These are phyloP conservation scores for Gelatoporia subvermispora DNA, from an alignment of 768 basidiomycete species.

Conservation along the genomic window DNA sequence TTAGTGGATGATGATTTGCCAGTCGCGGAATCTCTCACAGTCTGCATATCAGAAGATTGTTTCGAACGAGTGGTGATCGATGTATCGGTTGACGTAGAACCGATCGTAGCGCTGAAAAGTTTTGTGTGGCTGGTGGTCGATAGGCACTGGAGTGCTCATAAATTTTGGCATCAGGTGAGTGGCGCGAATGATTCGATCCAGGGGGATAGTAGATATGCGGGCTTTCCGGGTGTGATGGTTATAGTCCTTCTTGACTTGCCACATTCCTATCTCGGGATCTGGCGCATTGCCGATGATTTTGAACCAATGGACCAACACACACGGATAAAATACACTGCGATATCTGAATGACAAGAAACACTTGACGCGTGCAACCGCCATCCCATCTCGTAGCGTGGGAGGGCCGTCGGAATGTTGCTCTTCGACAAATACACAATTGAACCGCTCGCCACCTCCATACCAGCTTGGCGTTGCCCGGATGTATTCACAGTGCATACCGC, in stretches of 20 bases:
- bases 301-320: slow-evolving; percentile 2
- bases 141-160: slow-evolving; percentile 2
- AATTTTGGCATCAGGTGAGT: slow-evolving; percentile 20
- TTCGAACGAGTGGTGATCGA: slow-evolving; percentile 12
- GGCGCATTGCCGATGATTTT: slow-evolving; percentile 3
- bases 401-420: slow-evolving; percentile 10
- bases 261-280: slow-evolving; percentile 23
- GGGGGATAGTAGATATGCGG: not conserved
- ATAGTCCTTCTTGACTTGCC: slow-evolving; percentile 14
- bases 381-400: too few species aligned
- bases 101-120: slow-evolving; percentile 2
- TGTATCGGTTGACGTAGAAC: slow-evolving; percentile 11
- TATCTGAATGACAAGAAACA: slow-evolving; percentile 23
- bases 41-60: slow-evolving; percentile 8
- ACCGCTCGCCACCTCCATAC: slow-evolving; percentile 1
- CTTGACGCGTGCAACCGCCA: slow-evolving; percentile 11
- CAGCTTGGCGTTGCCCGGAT: slow-evolving; percentile 18
- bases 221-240: slow-evolving; percentile 17
- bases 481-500: slow-evolving; percentile 20
- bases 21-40: too few species aligned
- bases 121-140: not conserved
- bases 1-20: too few species aligned
- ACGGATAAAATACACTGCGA: slow-evolving; percentile 17
- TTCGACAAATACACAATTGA: slow-evolving; percentile 21
- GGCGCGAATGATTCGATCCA: slow-evolving; percentile 15